Percentiles rank a stretch among this genome's conserved stretches.
Evolutionary conservation across 257 asterid species (phyloP).

Genomic region (Penstemon eatonii): DNA sequence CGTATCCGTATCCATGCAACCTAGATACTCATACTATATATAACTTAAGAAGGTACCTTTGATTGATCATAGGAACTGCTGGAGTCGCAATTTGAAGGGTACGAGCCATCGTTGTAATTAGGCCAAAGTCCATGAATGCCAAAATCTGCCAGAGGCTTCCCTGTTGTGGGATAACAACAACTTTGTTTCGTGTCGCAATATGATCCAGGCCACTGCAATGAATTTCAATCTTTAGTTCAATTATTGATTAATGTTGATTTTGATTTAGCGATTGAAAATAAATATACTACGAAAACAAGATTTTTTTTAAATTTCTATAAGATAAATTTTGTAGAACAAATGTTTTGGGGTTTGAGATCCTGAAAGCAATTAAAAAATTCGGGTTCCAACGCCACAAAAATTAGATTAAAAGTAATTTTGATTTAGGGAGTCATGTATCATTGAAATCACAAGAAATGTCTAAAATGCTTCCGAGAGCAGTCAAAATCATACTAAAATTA

Average conservation of each 20-base stretch:
- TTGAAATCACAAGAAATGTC: too few species aligned
- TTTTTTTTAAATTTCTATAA: too few species aligned
- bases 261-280: background rate
- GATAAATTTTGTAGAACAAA: too few species aligned
- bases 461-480: too few species aligned
- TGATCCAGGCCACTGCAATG: conserved; percentile 79
- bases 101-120: conserved; percentile 60
- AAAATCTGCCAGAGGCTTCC: conserved; percentile 68
- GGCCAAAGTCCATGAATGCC: conserved; percentile 94
- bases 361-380: background rate
- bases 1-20: too few species aligned
- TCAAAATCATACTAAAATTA: too few species aligned
- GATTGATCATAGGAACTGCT: conserved; percentile 56
- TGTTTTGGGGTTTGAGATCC: too few species aligned
- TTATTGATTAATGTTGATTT: too few species aligned
- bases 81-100: conserved; percentile 74
- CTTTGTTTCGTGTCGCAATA: conserved; percentile 67
- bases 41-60: conserved; percentile 35
- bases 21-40: too few species aligned
- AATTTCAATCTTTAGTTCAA: too few species aligned
- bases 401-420: too few species aligned
- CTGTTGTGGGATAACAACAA: conserved; percentile 80
- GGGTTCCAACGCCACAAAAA: background rate
- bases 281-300: background rate
- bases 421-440: background rate